Conservation (phyloP, 2,329 filamentous ascomycete species). For the Monosporascus sp. region DNA sequence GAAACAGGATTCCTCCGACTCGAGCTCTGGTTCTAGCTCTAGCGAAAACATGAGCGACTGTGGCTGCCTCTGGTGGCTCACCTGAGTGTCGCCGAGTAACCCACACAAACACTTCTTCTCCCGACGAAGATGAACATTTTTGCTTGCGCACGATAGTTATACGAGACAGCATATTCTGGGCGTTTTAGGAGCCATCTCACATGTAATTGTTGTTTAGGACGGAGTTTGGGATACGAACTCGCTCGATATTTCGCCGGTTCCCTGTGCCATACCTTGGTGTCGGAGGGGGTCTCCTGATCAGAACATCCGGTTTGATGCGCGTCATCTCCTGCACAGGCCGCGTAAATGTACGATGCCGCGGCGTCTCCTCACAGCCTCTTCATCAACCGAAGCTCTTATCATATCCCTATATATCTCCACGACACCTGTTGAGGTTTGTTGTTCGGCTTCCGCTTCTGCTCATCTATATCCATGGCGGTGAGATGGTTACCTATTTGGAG, state of each 20-base stretch:
- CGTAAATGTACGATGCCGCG: neutral
- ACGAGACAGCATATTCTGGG: neutral
- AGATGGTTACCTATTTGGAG: neutral
- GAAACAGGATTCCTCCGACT: slow-evolving; percentile 6
- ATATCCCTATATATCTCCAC: neutral
- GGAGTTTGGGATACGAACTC: neutral
- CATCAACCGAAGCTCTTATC: neutral
- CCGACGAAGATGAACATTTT: neutral
- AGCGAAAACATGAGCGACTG: slow-evolving; percentile 42
- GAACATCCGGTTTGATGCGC: neutral
- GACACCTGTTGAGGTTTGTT: neutral
- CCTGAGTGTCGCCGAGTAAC: slow-evolving; percentile 23
- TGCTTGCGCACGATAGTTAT: neutral
- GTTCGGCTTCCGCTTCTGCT: neutral
- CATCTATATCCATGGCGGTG: neutral
- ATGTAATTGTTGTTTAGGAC: neutral
- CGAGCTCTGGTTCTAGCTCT: slow-evolving; percentile 12
- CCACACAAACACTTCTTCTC: neutral
- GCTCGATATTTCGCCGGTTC: neutral
- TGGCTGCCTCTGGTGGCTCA: slow-evolving; percentile 50
- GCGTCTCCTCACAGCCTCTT: neutral
- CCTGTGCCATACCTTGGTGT: neutral
- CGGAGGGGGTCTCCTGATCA: neutral
- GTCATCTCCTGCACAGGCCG: neutral
- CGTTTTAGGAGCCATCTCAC: neutral